Percentiles rank a stretch among this genome's conserved stretches.
phyloP scores from a whole-genome alignment of 768 basidiomycete genomes.

The Russula abietina region DNA sequence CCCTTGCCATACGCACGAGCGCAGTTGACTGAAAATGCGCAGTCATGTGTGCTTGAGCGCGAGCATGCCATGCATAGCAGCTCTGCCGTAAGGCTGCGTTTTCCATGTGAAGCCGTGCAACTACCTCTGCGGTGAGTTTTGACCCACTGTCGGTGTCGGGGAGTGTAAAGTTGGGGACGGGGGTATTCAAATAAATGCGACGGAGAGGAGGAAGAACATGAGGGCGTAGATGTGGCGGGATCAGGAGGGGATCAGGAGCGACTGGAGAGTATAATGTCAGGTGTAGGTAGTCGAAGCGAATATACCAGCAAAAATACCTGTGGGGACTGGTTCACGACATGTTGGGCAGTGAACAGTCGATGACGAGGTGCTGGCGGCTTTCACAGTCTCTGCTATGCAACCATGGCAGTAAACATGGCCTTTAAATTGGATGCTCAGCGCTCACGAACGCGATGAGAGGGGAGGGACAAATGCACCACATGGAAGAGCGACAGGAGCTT shows the following conservation, averaged over 20 bases:
- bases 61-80: constrained; percentile 20
- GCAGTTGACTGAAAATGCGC: constrained; percentile 7
- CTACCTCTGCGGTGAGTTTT: background rate
- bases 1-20: constrained; percentile 5
- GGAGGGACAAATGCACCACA: constrained; percentile 17
- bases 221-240: constrained; percentile 21
- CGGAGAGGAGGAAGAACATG: constrained; percentile 20
- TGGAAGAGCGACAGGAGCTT: constrained; percentile 20
- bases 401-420: constrained; percentile 20
- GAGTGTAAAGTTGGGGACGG: background rate
- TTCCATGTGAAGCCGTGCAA: constrained; percentile 16
- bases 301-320: background rate
- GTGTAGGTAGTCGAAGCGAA: background rate
- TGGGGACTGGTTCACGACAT: constrained; percentile 18
- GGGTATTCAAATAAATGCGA: constrained; percentile 19
- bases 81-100: constrained; percentile 15
- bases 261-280: constrained; percentile 1
- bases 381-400: constrained; percentile 11
- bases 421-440: background rate
- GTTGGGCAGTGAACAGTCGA: constrained; percentile 12
- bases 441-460: background rate
- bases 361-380: background rate
- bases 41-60: constrained; percentile 16
- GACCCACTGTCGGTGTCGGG: background rate
- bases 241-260: constrained; percentile 8